Evolutionary conservation across 352 stramenopile genomes (phyloP), one percentile per base, ranked within the genome.

Genomic region (Phytophthora pini): DNA sequence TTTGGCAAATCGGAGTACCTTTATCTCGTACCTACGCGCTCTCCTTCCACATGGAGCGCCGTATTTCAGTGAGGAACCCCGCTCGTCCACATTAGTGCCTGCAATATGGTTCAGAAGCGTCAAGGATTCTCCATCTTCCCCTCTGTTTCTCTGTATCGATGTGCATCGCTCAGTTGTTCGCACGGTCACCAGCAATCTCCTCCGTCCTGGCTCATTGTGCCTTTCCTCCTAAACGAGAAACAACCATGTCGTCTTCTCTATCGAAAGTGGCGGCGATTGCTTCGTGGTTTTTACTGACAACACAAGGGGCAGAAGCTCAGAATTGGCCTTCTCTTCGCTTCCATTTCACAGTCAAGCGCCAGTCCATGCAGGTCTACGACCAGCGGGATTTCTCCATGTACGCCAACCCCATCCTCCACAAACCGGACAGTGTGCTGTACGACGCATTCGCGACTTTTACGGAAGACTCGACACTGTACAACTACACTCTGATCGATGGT

Each of bases 311-410:
- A n/a, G 15, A 12, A 34, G 31, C 11, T 43, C 55, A 47, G n/a
- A 29, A 59, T 11, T 69, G 62, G 41, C 67, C 68, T n/a, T 69
- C 63, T 1, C 51, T 83, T 7, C 58, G 51, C 0, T 53, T 83
- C 26, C 54, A 70, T 10, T 68, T 80, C 50, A 74, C 49, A 0
- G 36, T 75, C 50, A 78, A 80, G 52, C 68, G 68, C 8, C 24
- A 15, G 20, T 53, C 63, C 17, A 80, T 80, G 75, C 22, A 50
- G 40, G 34, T 79, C 1, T 43, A 70, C 29, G 68, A 65, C 2
- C 45, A 65, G 10, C 61, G 55, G 15, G 22, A 65, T 10, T 71
- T 77, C 29, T 45, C 67, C 24, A 66, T 79, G 3, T 61, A 79
- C 43, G 70, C 54, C 5, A 75, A 68, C 31, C 74, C 62, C 0